Evolutionary conservation across 2,329 filamentous ascomycete genomes (phyloP).

Genomic region (Coleophoma cylindrospora): DNA sequence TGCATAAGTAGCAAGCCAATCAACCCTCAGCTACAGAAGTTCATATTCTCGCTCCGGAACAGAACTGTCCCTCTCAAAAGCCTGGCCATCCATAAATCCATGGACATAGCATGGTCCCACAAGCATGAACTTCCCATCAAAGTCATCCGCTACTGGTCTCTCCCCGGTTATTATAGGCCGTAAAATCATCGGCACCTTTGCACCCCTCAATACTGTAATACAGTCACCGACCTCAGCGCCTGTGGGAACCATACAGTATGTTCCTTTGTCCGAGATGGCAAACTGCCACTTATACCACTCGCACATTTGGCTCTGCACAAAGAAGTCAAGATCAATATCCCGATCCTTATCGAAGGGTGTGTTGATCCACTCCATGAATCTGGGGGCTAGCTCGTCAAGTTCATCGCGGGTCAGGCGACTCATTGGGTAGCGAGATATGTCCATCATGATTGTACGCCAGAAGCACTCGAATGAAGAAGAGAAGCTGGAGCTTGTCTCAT

Average conservation of each 20-base stretch:
- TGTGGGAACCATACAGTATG: background rate
- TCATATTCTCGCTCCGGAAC: too few relatives aligned
- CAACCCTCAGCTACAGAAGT: too few relatives aligned
- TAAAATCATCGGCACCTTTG: background rate
- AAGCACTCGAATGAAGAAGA: background rate
- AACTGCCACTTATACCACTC: background rate
- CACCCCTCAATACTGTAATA: background rate
- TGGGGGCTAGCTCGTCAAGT: background rate
- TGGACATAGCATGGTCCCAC: background rate
- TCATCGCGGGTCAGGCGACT: background rate
- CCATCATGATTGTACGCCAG: background rate
- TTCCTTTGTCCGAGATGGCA: background rate
- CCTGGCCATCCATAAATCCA: background rate
- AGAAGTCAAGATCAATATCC: background rate
- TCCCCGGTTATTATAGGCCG: background rate
- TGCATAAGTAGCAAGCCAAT: too few relatives aligned
- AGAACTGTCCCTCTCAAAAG: background rate
- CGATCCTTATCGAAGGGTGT: background rate
- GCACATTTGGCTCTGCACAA: background rate
- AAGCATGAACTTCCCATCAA: background rate
- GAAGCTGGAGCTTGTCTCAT: background rate
- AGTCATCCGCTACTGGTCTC: too few relatives aligned
- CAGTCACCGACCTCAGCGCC: background rate
- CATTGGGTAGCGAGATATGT: background rate
- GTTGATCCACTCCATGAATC: background rate